Conservation (phyloP, 306 rosid genomes). For the Castanea crenata region DNA sequence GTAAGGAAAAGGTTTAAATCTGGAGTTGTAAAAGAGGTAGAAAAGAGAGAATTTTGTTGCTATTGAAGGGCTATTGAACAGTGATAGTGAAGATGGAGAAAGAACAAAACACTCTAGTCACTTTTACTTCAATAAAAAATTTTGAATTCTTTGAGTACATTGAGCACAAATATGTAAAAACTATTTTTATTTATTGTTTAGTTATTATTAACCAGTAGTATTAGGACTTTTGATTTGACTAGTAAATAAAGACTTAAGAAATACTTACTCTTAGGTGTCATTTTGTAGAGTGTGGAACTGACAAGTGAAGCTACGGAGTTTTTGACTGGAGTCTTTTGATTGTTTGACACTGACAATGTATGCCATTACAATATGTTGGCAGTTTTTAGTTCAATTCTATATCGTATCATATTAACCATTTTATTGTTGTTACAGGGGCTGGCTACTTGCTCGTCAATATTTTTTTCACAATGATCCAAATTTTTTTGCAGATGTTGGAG, state of each 20-base stretch:
- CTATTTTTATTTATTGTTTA: too few species aligned
- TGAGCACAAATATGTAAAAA: too few species aligned
- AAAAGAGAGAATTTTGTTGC: background rate
- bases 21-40: background rate
- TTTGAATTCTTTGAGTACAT: background rate
- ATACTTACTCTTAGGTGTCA: conserved; percentile 25
- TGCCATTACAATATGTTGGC: conserved; percentile 18
- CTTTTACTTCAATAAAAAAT: background rate
- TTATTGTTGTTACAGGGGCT: too few species aligned
- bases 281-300: conserved; percentile 87
- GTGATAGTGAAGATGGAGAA: background rate
- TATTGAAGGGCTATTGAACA: background rate
- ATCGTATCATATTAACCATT: too few species aligned
- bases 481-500: too few species aligned
- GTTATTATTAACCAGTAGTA: background rate
- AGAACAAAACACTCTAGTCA: background rate
- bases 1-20: background rate
- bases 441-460: too few species aligned
- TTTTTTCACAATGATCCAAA: too few species aligned
- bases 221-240: background rate
- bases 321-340: conserved; percentile 77
- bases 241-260: background rate
- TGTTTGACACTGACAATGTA: conserved; percentile 79
- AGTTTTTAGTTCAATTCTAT: too few species aligned
- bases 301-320: conserved; percentile 80